Conservation (phyloP, 192 early-diverging fungal species). For the Tieghemiomyces parasiticus region DNA sequence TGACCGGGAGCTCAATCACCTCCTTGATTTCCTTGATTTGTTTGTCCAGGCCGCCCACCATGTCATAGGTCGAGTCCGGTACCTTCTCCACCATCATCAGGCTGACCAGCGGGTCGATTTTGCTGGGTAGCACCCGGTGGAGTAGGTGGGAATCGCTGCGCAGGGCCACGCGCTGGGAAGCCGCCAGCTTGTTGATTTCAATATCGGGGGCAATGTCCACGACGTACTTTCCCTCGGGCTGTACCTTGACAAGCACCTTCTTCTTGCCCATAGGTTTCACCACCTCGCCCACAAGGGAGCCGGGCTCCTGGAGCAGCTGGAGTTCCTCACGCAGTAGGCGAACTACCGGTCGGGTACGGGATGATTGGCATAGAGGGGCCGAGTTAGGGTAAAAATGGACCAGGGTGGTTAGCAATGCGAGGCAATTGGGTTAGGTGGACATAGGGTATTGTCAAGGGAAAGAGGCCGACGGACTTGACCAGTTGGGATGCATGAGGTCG, state of each 20-base stretch:
- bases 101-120: conserved; percentile 97
- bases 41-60: conserved; percentile 97
- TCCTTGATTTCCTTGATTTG: conserved; percentile 99
- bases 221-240: conserved; percentile 97
- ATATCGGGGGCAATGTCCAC: conserved; percentile 88
- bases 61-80: conserved; percentile 97
- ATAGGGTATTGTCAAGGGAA: no score
- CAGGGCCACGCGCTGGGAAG: conserved; percentile 85
- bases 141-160: conserved; percentile 85
- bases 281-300: conserved; percentile 91
- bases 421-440: no score
- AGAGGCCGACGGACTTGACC: no score
- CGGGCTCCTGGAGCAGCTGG: conserved; percentile 91
- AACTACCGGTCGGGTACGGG: conserved; percentile 50
- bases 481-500: no score
- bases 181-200: conserved; percentile 80
- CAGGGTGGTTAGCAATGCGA: no score
- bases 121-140: conserved; percentile 91
- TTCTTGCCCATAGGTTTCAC: conserved; percentile 98
- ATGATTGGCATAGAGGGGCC: no score
- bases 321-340: conserved; percentile 92
- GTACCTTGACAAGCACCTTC: conserved; percentile 79
- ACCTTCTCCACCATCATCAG: conserved; percentile 99
- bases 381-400: no score
- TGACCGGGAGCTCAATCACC: conserved; percentile 98